Conservation (phyloP, 768 basidiomycete genomes). For the Rhodotorula diobovata region DNA sequence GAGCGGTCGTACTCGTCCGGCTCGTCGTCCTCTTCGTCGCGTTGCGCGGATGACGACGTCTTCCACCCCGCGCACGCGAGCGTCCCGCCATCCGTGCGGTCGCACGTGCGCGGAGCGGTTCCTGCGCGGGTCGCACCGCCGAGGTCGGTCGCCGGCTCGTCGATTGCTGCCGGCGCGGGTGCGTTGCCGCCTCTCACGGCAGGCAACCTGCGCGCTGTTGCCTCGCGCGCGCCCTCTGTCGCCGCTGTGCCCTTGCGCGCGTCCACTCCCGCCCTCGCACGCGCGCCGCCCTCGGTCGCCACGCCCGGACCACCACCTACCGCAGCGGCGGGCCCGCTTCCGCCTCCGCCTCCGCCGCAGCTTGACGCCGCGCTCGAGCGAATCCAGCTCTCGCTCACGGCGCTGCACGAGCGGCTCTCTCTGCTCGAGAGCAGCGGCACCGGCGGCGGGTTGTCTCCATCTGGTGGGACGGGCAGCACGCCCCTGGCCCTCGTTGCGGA, state of each 20-base stretch:
- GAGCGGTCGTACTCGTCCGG: background rate
- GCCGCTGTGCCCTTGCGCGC: background rate
- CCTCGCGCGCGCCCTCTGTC: background rate
- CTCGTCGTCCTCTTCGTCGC: background rate
- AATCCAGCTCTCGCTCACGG: slow-evolving; percentile 74
- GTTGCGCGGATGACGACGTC: background rate
- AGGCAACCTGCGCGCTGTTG: background rate
- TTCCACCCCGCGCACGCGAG: background rate
- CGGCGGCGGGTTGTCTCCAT: background rate
- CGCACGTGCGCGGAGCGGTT: background rate
- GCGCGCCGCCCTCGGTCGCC: too few species aligned
- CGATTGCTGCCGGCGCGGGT: too few species aligned
- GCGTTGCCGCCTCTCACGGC: background rate
- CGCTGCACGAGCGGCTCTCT: slow-evolving; percentile 66
- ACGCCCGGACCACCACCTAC: too few species aligned
- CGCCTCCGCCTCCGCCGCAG: slow-evolving; percentile 34
- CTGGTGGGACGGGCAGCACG: background rate
- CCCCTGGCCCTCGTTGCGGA: background rate
- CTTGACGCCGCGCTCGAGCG: slow-evolving; percentile 74
- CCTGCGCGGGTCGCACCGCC: too few species aligned
- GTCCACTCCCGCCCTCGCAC: background rate
- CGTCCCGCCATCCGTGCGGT: background rate
- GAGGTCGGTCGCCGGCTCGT: too few species aligned
- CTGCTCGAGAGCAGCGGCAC: slow-evolving; percentile 53
- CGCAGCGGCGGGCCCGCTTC: background rate